phyloP scores from a whole-genome alignment of 495 filamentous ascomycete species.

The Neurospora intermedia region DNA sequence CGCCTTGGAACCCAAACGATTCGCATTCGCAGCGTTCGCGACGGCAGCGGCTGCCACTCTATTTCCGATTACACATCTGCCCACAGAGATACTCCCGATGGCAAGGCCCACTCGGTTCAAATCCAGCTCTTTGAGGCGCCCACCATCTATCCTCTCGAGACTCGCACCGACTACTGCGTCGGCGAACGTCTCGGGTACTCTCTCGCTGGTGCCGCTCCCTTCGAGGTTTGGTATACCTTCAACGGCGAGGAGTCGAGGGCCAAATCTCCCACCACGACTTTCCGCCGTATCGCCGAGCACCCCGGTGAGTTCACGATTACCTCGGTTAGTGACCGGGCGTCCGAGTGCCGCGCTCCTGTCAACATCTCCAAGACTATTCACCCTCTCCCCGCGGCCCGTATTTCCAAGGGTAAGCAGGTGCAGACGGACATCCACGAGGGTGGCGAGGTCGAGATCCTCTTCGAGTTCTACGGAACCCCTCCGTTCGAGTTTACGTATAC shows the following conservation, averaged over 20 bases:
- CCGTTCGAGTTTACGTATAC: conserved; percentile 98
- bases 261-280: conserved; percentile 60
- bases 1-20: conserved; percentile 77
- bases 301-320: conserved; percentile 84
- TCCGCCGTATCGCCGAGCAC: conserved; percentile 82
- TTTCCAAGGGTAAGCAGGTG: conserved; percentile 67
- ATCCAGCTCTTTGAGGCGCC: conserved; percentile 87
- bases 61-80: conserved; percentile 13
- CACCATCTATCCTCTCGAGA: conserved; percentile 74
- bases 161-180: conserved; percentile 84
- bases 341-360: conserved; percentile 68
- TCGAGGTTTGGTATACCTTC: conserved; percentile 88
- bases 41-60: conserved; percentile 71
- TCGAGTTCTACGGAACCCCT: conserved; percentile 88
- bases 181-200: conserved; percentile 87
- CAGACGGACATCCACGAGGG: conserved; percentile 94
- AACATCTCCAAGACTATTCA: conserved; percentile 74
- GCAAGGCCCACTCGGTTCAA: conserved; percentile 60
- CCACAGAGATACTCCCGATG: conserved; percentile 35
- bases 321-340: conserved; percentile 69
- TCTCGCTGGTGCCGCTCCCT: conserved; percentile 77
- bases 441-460: conserved; percentile 80
- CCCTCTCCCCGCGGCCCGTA: conserved; percentile 78
- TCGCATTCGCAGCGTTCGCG: conserved; percentile 77
- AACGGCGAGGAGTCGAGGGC: conserved; percentile 68